Evolutionary conservation across 805 yeast species (phyloP).

Genomic region (Millerago galiae): DNA sequence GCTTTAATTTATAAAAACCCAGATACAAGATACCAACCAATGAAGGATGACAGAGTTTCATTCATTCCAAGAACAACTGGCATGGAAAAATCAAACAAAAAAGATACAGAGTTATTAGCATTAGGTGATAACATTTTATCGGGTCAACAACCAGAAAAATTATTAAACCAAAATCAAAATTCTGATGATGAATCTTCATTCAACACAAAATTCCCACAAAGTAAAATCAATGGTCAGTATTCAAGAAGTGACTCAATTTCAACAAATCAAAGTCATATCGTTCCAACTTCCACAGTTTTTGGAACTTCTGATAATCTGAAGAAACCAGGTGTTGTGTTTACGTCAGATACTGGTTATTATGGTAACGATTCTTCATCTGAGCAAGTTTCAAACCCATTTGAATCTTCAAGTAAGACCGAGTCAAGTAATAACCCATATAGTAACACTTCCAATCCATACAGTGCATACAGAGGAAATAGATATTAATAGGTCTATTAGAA

Average conservation of each 20-base stretch:
- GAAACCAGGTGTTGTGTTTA: slow-evolving; percentile 8
- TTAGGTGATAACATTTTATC: slow-evolving; percentile 24
- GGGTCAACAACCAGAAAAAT: slow-evolving; percentile 23
- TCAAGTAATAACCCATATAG: background rate
- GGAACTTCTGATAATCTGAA: background rate
- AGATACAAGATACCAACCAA: slow-evolving; percentile 90
- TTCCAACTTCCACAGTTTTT: slow-evolving; percentile 8
- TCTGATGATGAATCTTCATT: slow-evolving; percentile 6
- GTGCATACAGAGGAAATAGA: slow-evolving; percentile 6
- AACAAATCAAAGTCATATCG: slow-evolving; percentile 1
- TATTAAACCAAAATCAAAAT: slow-evolving; percentile 8
- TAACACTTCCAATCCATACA: background rate
- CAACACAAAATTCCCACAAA: slow-evolving; percentile 1
- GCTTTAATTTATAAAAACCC: slow-evolving; percentile 88
- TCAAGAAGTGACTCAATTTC: slow-evolving; percentile 5
- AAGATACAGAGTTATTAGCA: slow-evolving; percentile 25
- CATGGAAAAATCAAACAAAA: slow-evolving; percentile 19
- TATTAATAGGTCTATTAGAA: background rate
- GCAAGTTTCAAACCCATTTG: slow-evolving; percentile 4
- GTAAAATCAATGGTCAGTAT: background rate
- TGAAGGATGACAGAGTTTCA: slow-evolving; percentile 95
- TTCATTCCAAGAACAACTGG: slow-evolving; percentile 61
- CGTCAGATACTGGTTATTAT: slow-evolving; percentile 3
- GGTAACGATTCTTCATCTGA: background rate
- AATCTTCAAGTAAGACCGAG: background rate